Base-by-base conservation (phyloP, 306 rosid species). In the Mucuna pruriens region DNA sequence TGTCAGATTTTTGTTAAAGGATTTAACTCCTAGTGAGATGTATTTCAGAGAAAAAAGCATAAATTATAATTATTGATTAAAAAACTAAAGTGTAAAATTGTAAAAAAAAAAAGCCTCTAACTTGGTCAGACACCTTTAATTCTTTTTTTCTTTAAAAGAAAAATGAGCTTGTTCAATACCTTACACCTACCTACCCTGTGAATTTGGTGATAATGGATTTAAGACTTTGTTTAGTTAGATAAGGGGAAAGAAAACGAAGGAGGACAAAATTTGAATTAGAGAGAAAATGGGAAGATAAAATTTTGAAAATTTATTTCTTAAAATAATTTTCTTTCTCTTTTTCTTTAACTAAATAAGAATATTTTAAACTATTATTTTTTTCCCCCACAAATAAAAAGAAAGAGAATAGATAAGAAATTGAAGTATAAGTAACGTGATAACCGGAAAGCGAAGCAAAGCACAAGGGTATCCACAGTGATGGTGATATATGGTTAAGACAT, bases 381-480 rank as follows among this genome's bases (percentile, higher is more conserved):
- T 36, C 16, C 16, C n/a, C 49, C 22, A 63, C 15, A 5, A 54
- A 19, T 4, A 34, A 25, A 81, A 54, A 33, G 25, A 69, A 23
- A 67, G 29, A 39, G 76, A 54, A 78, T 20, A 66, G 29, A n/a
- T 2, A 75, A 48, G 75, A 9, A 68, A 80, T 49, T 84, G 3
- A n/a, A 26, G 60, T 17, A 69, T 15, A 81, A 85, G 88, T 26
- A 71, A 81, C 4, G 74, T 49, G 55, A 68, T 76, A 55, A 42
- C 52, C 65, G 67, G 13, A 76, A 85, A 71, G 15, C 38, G 2
- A 81, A 81, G 88, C 80, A 85, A 85, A 39, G 88, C 17, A 81
- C 68, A 66, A 31, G 39, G 46, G 17, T 48, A 10, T 55, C 33
- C 36, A 67, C 48, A 57, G 46, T 79, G 26, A 42, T 22, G 15